Conservation (phyloP, 2,329 filamentous ascomycete genomes). For the Neofusicoccum parvum region DNA sequence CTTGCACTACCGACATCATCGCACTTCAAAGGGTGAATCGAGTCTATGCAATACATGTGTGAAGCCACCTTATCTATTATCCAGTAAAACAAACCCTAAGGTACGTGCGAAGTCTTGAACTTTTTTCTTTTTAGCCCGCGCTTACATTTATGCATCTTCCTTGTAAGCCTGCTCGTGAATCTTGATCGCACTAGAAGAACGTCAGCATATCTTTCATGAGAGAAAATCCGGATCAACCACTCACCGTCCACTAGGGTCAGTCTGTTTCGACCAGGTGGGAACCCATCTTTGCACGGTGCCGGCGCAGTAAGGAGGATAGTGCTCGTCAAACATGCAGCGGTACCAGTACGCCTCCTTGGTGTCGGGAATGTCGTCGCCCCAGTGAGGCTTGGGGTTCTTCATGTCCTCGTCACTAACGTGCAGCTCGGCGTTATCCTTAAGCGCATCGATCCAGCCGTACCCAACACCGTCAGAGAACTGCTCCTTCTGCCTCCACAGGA, state of each 20-base stretch:
- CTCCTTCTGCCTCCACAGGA: constrained; percentile 98
- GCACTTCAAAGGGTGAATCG: neutral
- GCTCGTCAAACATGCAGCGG: constrained; percentile 97
- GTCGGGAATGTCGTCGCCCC: constrained; percentile 90
- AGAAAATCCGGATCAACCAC: neutral
- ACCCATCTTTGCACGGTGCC: constrained; percentile 95
- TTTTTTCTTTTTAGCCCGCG: neutral
- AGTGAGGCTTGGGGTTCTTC: constrained; percentile 96
- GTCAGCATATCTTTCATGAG: constrained; percentile 23
- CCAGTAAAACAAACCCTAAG: neutral
- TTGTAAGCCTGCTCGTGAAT: constrained; percentile 30
- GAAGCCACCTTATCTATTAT: neutral
- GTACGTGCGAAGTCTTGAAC: neutral
- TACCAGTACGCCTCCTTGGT: constrained; percentile 99
- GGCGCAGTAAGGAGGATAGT: constrained; percentile 90
- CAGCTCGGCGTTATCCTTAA: constrained; percentile 91
- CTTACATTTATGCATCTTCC: constrained; percentile 19
- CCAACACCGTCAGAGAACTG: constrained; percentile 98
- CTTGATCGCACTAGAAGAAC: constrained; percentile 26
- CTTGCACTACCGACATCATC: neutral
- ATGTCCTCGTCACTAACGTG: constrained; percentile 97
- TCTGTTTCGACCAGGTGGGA: constrained; percentile 95
- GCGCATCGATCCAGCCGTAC: constrained; percentile 97
- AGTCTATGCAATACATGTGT: neutral
- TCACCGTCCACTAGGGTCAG: constrained; percentile 88